These are phyloP conservation scores for Fusarium nisikadoi DNA, from an alignment of 2,329 filamentous ascomycete genomes.

Conservation along the genomic window DNA sequence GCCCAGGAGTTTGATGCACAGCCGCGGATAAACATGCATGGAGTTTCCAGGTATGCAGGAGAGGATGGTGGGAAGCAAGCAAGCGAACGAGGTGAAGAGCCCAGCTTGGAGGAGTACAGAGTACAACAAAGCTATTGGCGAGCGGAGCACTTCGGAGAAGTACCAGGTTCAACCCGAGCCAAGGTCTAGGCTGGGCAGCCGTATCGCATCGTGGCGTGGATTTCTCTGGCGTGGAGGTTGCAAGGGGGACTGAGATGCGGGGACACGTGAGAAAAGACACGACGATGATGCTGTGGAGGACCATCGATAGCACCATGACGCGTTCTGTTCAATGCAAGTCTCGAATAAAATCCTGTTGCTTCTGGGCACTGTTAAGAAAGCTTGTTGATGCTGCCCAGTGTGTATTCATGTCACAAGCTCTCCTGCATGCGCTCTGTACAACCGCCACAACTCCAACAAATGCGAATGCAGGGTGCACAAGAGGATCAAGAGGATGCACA, in stretches of 20 bases:
- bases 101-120: conserved; percentile 29
- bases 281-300: conserved; percentile 39
- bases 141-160: conserved; percentile 29
- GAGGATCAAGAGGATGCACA: conserved; percentile 10
- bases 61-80: conserved; percentile 39
- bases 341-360: conserved; percentile 25
- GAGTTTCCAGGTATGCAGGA: conserved; percentile 36
- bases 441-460: conserved; percentile 14
- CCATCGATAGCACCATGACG: conserved; percentile 40
- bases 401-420: conserved; percentile 23
- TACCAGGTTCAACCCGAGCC: conserved; percentile 37
- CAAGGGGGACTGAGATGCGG: conserved; percentile 42
- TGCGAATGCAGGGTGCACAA: conserved; percentile 11
- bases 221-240: conserved; percentile 40
- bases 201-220: conserved; percentile 42
- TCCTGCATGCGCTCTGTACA: conserved; percentile 1
- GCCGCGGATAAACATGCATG: conserved; percentile 44
- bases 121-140: conserved; percentile 18
- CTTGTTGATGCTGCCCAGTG: conserved; percentile 11
- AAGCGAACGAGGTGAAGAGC: conserved; percentile 13
- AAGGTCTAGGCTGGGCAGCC: conserved; percentile 36
- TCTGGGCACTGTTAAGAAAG: conserved; percentile 14
- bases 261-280: conserved; percentile 43
- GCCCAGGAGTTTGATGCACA: conserved; percentile 41
- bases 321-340: conserved; percentile 22